Percentiles rank a stretch among this genome's conserved stretches.
Conservation (phyloP, 208 protist species). For the Porcisia hertigi region DNA sequence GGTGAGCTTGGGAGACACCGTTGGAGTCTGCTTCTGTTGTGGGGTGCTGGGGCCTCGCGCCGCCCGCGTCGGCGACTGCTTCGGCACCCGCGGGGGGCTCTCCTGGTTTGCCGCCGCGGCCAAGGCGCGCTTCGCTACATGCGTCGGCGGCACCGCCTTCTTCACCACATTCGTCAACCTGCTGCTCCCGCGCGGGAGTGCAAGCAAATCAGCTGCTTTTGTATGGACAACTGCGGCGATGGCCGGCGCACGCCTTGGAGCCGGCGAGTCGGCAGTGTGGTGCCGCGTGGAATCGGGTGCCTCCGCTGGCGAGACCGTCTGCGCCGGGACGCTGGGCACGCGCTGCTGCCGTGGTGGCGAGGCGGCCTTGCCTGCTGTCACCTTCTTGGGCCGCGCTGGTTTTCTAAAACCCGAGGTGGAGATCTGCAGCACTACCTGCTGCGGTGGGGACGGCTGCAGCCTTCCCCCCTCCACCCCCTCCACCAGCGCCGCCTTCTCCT, state of each 20-base stretch:
- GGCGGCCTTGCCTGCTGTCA: neutral
- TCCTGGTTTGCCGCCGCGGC: conserved; percentile 15
- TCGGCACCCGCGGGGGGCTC: conserved; percentile 7
- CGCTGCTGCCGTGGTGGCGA: conserved; percentile 10
- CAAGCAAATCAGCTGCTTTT: conserved; percentile 9
- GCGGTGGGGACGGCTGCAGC: conserved; percentile 8
- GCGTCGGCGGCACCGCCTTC: conserved; percentile 25
- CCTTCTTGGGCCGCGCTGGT: conserved; percentile 10
- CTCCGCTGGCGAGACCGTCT: neutral
- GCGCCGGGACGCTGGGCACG: conserved; percentile 14
- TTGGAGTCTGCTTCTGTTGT: conserved; percentile 3
- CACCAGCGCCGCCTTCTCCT: neutral
- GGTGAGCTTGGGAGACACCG: neutral
- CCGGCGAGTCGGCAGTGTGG: conserved; percentile 10
- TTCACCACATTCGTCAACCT: conserved; percentile 11
- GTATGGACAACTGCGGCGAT: neutral
- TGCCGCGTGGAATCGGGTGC: conserved; percentile 24
- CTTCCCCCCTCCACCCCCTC: neutral
- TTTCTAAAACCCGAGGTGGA: conserved; percentile 27
- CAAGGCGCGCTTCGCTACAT: conserved; percentile 12
- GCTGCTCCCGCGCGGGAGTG: conserved; percentile 5
- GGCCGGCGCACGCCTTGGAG: conserved; percentile 6
- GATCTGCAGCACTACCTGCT: conserved; percentile 31
- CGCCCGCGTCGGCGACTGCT: conserved; percentile 18
- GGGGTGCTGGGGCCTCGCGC: neutral